Base-by-base conservation (phyloP, 2,329 filamentous ascomycete species). In the Diaporthe nobilis region DNA sequence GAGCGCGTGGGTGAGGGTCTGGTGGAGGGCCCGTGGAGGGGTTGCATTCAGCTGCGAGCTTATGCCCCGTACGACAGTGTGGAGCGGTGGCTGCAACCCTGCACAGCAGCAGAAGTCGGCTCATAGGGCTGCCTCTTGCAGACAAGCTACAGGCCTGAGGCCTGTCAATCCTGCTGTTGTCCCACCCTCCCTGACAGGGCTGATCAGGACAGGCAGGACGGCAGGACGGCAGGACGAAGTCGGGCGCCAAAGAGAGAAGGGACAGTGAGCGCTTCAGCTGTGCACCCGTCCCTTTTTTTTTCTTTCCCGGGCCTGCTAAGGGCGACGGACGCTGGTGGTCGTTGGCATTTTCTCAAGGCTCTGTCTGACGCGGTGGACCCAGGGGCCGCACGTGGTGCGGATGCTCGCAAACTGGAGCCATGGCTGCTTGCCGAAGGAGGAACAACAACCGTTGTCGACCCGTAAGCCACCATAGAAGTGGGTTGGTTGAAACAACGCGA, bases 101-200 rank as follows among this genome's bases (percentile, higher is more conserved):
- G 31, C 22, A 17, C 25, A n/a, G 37, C 37, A 39, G 37, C 37
- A 39, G 37, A 10, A 68, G 9, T 28, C 13, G 13, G 65, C 22
- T n/a, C 17, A n/a, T 39, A 53, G 65, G 65, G 44, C 44, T 67
- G 47, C 9, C 10, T 22, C 10, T 37, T 51, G 63, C 49, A 28
- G 13, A 17, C n/a, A 34, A 49, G 61, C 9, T 37, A 31, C 31
- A 31, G 51, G 51, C 51, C n/a, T 39, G 37, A 39, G 20, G 63
- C 25, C 31, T 68, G 63, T 53, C 63, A 68, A 39, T 68, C 61
- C 61, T 65, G 37, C 37, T 39, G 37, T 12, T 65, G 61, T 65
- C 42, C 15, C 15, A 53, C 63, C 12, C 47, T 17, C n/a, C 20
- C 60, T 37, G 63, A 39, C 63, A 68, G 22, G 63, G 63, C 63